phyloP scores from a whole-genome alignment of 768 basidiomycete species.

The Trametes cingulata region DNA sequence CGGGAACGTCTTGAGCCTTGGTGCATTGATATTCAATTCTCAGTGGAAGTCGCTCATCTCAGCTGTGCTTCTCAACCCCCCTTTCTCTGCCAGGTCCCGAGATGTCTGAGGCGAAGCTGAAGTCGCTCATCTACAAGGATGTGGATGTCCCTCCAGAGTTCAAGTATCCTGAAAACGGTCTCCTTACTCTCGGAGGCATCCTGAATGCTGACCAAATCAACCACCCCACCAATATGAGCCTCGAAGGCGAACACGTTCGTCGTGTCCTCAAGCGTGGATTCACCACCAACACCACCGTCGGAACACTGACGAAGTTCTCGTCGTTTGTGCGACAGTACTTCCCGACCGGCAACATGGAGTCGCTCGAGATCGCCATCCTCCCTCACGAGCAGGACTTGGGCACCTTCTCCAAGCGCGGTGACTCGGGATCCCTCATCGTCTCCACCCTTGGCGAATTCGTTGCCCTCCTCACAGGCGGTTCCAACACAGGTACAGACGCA shows the following conservation, averaged over 20 bases:
- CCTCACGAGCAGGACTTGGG: constrained; percentile 24
- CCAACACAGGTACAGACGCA: constrained; percentile 22
- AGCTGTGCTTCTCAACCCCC: constrained; percentile 3
- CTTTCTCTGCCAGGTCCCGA: constrained; percentile 24
- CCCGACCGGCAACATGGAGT: constrained; percentile 22
- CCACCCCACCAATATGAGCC: constrained; percentile 23
- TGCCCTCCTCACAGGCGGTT: constrained; percentile 25
- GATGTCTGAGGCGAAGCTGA: constrained; percentile 13
- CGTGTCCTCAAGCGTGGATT: constrained; percentile 29
- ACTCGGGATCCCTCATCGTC: constrained; percentile 29
- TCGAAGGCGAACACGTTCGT: constrained; percentile 27
- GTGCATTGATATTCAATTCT: constrained; percentile 22
- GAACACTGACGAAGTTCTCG: constrained; percentile 25
- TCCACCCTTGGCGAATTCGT: constrained; percentile 22
- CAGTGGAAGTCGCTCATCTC: constrained; percentile 13
- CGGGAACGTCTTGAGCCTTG: constrained; percentile 30
- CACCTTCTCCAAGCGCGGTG: constrained; percentile 30
- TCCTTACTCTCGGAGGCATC: constrained; percentile 26
- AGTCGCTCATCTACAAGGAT: constrained; percentile 22
- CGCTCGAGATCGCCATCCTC: constrained; percentile 25
- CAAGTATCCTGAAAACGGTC: constrained; percentile 30
- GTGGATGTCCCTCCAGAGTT: constrained; percentile 28
- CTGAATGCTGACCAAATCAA: constrained; percentile 24
- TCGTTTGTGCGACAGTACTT: constrained; percentile 26
- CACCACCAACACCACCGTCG: constrained; percentile 28